Base-by-base conservation (phyloP, 768 basidiomycete species). In the Rhizopogon vulgaris region DNA sequence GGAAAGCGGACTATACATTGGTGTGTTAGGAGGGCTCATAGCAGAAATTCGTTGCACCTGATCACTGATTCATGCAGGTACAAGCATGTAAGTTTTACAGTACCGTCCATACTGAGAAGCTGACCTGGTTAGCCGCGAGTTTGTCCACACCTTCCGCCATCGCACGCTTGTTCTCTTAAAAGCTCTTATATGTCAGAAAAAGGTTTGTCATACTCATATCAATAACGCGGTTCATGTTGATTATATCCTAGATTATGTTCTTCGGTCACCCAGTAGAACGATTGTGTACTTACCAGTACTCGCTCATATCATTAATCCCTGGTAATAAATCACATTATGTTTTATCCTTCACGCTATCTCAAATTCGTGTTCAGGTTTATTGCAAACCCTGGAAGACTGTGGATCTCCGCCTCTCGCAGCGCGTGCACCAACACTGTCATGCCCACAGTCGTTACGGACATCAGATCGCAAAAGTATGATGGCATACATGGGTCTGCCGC, bases 281-380 rank as follows among this genome's bases (percentile, higher is more conserved):
- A 41, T 71, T 99, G 17, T 97, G 95, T 71, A 97, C 94, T 24
- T 97, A 92, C 63, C 96, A 99, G 66, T 99, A 99, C 67, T 95
- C 94, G 0, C 76, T 98, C n/a, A 80, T 96, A 42, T 93, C 95
- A 0, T 76, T 98, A 7, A 78, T 98, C 54, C 95, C 95, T 9
- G 89, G 91, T 90, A 47, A 42, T 78, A 62, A 9, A 41, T 15
- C 18, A 25, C 36, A 41, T 58, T 48, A 24, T 9, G 24, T 41
- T 4, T 7, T 27, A 24, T 38, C 8, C 10, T 15, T 18, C 28
- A 7, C n/a, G n/a, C 40, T 22, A 22, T 22, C 14, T 51, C 40
- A 11, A 49, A 42, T n/a, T 51, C 41, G 32, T 49, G 24, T 14
- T 3, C 55, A 92, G 91, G 90, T 25, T 78, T 99, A 4, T 73